Evolutionary conservation across 805 yeast genomes (phyloP), one percentile per base, ranked within the genome.

Genomic region (Metschnikowia proteae): DNA sequence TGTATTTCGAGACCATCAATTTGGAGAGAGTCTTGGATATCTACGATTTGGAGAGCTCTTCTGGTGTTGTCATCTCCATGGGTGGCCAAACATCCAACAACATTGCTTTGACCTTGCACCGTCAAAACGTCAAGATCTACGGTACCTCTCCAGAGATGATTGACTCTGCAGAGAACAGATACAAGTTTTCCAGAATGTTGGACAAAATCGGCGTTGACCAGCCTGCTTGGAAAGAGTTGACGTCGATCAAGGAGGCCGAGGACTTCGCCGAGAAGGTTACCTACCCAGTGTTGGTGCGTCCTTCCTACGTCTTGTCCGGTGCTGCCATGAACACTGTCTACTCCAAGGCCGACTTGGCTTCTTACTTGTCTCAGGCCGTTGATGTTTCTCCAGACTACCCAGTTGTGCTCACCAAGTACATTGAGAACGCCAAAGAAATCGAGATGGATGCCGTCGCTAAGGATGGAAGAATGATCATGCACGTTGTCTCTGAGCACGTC

Each of bases 41-140:
- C 60, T 94, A 92, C 66, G 97, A 92, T 67, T 73, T 89, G 49
- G 98, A 94, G 75, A 80, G 82, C 59, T 85, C 96, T 35, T 71
- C 82, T 9, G 99, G 98, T 76, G 97, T 92, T 50, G 83, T 92
- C 51, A 88, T 92, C 55, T 85, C 97, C 49, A 90, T 92, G 96
- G 99, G 99, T 79, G 99, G 99, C 66, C 99, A 92, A 75, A 88
- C 97, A 31, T 88, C 98, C 10, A 91, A 92, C 76, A 92, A 92
- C 71, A 92, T 92, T 74, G 98, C 98, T 25, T 78, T 92, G 65
- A 83, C 91, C 48, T 78, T 92, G 64, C 58, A 90, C 72, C 84
- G 97, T 73, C 95, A 92, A 72, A 88, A 88, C 66, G 97, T 90
- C 60, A 92, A 94, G 76, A 86, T 92, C 55, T 75, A 92, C 60